phyloP scores from a whole-genome alignment of 257 asterid genomes.

The Penstemon barbatus region DNA sequence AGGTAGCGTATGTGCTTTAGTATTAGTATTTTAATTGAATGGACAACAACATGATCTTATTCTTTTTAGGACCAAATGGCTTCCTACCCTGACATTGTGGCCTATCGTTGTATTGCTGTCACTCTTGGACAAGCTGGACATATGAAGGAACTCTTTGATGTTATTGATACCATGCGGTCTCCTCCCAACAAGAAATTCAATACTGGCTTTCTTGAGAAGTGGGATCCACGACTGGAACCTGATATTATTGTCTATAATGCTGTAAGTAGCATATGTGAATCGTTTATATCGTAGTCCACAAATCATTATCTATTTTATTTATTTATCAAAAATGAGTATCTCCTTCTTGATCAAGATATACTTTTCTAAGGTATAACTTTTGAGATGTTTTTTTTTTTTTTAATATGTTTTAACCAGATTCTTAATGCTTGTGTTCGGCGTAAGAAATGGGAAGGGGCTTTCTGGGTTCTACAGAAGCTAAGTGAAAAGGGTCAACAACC shows the following conservation, averaged over 20 bases:
- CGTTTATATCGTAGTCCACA: slow-evolving; percentile 10
- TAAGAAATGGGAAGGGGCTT: slow-evolving; percentile 94
- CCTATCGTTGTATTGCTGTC: slow-evolving; percentile 84
- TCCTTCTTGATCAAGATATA: not conserved
- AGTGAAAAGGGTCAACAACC: slow-evolving; percentile 60
- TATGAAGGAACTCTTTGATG: slow-evolving; percentile 88
- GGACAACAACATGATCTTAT: slow-evolving; percentile 13
- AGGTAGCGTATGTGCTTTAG: slow-evolving; percentile 44
- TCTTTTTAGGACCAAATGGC: slow-evolving; percentile 67
- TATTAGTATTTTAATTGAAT: slow-evolving; percentile 15
- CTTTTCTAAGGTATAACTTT: slow-evolving; percentile 16
- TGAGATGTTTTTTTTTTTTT: slow-evolving; percentile 13
- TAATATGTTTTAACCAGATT: slow-evolving; percentile 48
- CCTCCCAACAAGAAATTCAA: slow-evolving; percentile 86
- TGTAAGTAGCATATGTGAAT: slow-evolving; percentile 48
- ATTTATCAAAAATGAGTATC: slow-evolving; percentile 18
- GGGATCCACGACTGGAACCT: slow-evolving; percentile 93
- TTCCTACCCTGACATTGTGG: slow-evolving; percentile 83
- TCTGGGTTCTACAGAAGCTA: slow-evolving; percentile 94
- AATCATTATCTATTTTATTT: not conserved
- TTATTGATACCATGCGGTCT: slow-evolving; percentile 86
- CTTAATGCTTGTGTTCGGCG: slow-evolving; percentile 88
- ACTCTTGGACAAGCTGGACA: slow-evolving; percentile 98
- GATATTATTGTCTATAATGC: slow-evolving; percentile 81
- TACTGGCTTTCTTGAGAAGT: slow-evolving; percentile 62